Evolutionary conservation across 1,284 basidiomycete species (phyloP).

Genomic region (Pseudozyma flocculosa): DNA sequence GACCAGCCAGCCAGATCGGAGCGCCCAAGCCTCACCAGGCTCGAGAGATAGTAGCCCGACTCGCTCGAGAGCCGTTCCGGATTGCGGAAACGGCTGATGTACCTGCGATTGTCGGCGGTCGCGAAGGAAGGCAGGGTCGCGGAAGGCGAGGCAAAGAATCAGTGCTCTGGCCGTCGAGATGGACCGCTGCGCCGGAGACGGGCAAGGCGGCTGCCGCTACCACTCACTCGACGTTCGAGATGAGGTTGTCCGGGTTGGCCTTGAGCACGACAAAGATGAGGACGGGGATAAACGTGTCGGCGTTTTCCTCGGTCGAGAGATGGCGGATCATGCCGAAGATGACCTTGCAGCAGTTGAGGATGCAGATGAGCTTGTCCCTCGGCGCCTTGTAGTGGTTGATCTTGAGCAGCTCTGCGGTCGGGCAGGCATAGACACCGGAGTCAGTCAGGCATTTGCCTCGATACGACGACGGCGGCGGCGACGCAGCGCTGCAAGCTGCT

Average conservation of each 20-base stretch:
- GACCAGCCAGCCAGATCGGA: too few relatives aligned
- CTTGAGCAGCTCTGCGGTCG: conserved; percentile 71
- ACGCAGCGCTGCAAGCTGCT: conserved; percentile 36
- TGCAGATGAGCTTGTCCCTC: conserved; percentile 94
- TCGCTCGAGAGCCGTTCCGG: conserved; percentile 87
- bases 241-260: conserved; percentile 85
- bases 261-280: conserved; percentile 91
- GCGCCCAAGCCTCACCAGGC: conserved; percentile 65
- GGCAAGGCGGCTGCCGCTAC: too few relatives aligned
- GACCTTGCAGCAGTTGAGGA: conserved; percentile 97
- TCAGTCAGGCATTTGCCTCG: too few relatives aligned
- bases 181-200: too few relatives aligned
- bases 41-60: conserved; percentile 94
- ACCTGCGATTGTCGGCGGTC: conserved; percentile 9
- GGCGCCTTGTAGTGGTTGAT: conserved; percentile 99
- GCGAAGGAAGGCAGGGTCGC: too few relatives aligned
- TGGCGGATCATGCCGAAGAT: conserved; percentile 95
- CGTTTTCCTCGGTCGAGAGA: conserved; percentile 60
- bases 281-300: conserved; percentile 91
- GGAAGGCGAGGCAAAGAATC: too few relatives aligned
- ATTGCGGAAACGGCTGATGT: conserved; percentile 91
- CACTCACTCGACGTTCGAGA: conserved; percentile 80
- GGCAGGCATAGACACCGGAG: too few relatives aligned
- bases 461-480: too few relatives aligned
- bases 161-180: too few relatives aligned